A percentile compares a stretch with the other conserved stretches of the same genome.
phyloP scores from a whole-genome alignment of 192 early-diverging fungal genomes.

The Rhizophagus prolifer region DNA sequence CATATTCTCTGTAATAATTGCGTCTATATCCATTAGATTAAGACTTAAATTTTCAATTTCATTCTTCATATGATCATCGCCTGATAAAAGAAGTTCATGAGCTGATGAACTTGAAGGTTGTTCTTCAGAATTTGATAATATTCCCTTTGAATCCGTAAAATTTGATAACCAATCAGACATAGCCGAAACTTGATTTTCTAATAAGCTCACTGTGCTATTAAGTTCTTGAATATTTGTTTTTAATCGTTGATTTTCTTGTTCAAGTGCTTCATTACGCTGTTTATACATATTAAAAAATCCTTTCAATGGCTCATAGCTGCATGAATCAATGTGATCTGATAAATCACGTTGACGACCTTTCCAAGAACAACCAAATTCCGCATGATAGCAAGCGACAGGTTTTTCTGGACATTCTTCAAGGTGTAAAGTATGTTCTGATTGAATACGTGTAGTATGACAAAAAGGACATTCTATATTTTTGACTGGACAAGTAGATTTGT shows the following conservation, averaged over 20 bases:
- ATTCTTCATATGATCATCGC: constrained; percentile 50
- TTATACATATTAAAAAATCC: constrained; percentile 51
- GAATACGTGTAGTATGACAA: constrained; percentile 45
- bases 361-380: constrained; percentile 64
- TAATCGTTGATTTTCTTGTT: constrained; percentile 50
- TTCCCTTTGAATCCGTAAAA: neutral
- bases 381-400: constrained; percentile 41
- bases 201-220: constrained; percentile 30
- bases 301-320: constrained; percentile 63
- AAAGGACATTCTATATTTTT: constrained; percentile 56
- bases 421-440: constrained; percentile 45
- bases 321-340: constrained; percentile 46
- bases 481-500: constrained; percentile 54
- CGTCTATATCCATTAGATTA: constrained; percentile 58
- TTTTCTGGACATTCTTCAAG: constrained; percentile 45
- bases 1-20: constrained; percentile 64
- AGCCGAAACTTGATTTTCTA: constrained; percentile 35
- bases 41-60: constrained; percentile 60
- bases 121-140: too few relatives aligned
- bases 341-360: constrained; percentile 44
- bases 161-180: constrained; percentile 35
- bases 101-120: neutral
- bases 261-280: constrained; percentile 38
- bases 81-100: constrained; percentile 46
- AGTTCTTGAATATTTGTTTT: constrained; percentile 38